phyloP scores from a whole-genome alignment of 1,284 basidiomycete genomes.

The Cryptococcus maquisensis region DNA sequence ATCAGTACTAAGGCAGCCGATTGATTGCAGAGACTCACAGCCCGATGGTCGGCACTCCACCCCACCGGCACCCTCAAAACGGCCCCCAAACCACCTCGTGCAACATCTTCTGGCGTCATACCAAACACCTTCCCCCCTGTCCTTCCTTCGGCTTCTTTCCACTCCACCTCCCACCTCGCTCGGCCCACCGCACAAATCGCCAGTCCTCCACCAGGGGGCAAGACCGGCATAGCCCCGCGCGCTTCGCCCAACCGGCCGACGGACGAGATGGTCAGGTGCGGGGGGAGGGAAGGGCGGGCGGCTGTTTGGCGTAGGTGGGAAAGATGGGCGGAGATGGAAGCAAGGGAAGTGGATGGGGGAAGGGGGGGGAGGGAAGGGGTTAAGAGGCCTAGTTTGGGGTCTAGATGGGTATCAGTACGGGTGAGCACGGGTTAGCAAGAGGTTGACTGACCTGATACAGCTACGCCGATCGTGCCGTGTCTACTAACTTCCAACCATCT shows the following conservation, averaged over 20 bases:
- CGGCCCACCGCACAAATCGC: conserved; percentile 85
- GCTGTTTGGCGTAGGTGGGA: conserved; percentile 57
- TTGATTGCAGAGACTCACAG: conserved; percentile 53
- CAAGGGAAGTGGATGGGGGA: conserved; percentile 58
- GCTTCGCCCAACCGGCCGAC: conserved; percentile 74
- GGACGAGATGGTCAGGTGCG: conserved; percentile 79
- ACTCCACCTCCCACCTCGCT: conserved; percentile 61
- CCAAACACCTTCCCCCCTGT: conserved; percentile 57
- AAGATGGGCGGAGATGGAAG: conserved; percentile 63
- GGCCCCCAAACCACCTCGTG: conserved; percentile 49
- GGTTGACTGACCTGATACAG: conserved; percentile 35
- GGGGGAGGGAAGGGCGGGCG: conserved; percentile 58
- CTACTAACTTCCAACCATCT: conserved; percentile 35
- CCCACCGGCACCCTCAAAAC: conserved; percentile 71
- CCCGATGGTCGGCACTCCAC: conserved; percentile 86
- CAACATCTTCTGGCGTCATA: conserved; percentile 51
- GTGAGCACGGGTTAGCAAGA: background rate
- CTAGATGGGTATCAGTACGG: conserved; percentile 44
- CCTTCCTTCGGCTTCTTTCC: conserved; percentile 16
- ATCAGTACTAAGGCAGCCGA: conserved; percentile 1
- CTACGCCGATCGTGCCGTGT: conserved; percentile 38
- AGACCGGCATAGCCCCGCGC: conserved; percentile 67
- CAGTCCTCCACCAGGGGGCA: conserved; percentile 82
- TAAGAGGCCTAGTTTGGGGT: conserved; percentile 72
- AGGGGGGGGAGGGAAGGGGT: conserved; percentile 73